Conservation (phyloP, 2,329 filamentous ascomycete genomes). For the Furcasterigmium furcatum region DNA sequence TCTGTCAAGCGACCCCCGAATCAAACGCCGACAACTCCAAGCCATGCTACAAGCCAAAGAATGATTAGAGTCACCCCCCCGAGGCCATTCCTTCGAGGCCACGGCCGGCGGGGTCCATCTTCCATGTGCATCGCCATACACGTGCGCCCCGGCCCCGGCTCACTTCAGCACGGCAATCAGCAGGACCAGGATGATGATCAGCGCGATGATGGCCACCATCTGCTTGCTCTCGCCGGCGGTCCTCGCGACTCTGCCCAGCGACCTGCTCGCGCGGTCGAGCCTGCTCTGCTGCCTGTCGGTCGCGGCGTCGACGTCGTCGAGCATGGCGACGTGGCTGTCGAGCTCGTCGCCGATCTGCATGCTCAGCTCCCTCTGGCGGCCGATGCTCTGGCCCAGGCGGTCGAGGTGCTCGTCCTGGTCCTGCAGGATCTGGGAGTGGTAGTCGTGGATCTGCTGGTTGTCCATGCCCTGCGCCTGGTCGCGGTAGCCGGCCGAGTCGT, state of each 20-base stretch:
- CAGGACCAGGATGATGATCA: slow-evolving; percentile 80
- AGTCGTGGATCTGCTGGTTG: slow-evolving; percentile 83
- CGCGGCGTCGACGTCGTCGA: slow-evolving; percentile 83
- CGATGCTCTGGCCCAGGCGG: slow-evolving; percentile 77
- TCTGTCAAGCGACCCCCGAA: no score
- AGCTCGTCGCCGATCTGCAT: slow-evolving; percentile 97
- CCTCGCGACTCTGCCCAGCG: slow-evolving; percentile 68
- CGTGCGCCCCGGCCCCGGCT: slow-evolving; percentile 7
- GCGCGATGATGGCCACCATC: slow-evolving; percentile 73
- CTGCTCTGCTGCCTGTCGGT: slow-evolving; percentile 78
- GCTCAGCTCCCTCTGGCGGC: slow-evolving; percentile 84
- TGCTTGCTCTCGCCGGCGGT: slow-evolving; percentile 84
- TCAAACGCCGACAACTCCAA: not conserved
- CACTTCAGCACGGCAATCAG: slow-evolving; percentile 80
- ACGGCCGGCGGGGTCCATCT: no score
- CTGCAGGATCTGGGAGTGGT: slow-evolving; percentile 76
- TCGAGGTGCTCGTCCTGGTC: slow-evolving; percentile 96
- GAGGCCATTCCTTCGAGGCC: no score
- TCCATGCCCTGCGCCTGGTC: slow-evolving; percentile 59
- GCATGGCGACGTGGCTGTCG: slow-evolving; percentile 81
- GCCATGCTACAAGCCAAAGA: not conserved
- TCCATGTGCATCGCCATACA: no score
- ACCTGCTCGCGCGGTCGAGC: slow-evolving; percentile 70
- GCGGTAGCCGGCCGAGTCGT: slow-evolving; percentile 51
- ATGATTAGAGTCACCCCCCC: not conserved